Evolutionary conservation across 2,329 filamentous ascomycete species (phyloP).

Genomic region (Hortaea werneckii): DNA sequence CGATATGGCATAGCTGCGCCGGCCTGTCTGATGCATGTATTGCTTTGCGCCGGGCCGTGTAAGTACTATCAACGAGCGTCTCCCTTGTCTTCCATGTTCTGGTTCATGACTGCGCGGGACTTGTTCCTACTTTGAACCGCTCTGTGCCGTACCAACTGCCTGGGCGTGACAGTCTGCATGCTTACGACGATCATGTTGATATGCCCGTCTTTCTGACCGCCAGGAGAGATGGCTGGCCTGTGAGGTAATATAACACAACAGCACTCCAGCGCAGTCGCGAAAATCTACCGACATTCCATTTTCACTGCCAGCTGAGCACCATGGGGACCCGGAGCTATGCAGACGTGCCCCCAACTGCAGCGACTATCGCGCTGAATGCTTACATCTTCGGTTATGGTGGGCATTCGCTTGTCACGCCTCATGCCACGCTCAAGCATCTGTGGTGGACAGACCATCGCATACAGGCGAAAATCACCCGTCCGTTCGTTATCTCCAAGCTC

Average conservation of each 20-base stretch:
- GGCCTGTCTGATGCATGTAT: no score
- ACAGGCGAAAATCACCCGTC: slow-evolving; percentile 56
- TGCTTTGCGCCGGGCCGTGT: no score
- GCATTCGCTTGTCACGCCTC: slow-evolving; percentile 40
- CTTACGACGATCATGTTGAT: no score
- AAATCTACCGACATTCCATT: neutral
- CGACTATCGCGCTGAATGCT: slow-evolving; percentile 37
- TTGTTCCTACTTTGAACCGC: no score
- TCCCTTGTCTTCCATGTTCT: no score
- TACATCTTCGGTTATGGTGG: slow-evolving; percentile 42
- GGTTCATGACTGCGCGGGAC: no score
- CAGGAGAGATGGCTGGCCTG: no score
- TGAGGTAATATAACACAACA: no score
- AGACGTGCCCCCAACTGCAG: slow-evolving; percentile 25
- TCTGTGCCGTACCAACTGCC: no score
- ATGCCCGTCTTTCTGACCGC: no score
- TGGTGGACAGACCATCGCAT: slow-evolving; percentile 68
- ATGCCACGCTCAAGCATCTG: slow-evolving; percentile 40
- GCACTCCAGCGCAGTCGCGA: neutral
- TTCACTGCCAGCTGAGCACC: neutral
- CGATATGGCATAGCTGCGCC: neutral
- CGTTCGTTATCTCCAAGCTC: slow-evolving; percentile 57
- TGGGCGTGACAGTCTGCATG: no score
- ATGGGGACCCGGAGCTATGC: slow-evolving; percentile 28
- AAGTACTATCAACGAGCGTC: no score